These are phyloP conservation scores for Acephala macrosclerotiorum DNA, from an alignment of 2,329 filamentous ascomycete genomes.

Conservation along the genomic window DNA sequence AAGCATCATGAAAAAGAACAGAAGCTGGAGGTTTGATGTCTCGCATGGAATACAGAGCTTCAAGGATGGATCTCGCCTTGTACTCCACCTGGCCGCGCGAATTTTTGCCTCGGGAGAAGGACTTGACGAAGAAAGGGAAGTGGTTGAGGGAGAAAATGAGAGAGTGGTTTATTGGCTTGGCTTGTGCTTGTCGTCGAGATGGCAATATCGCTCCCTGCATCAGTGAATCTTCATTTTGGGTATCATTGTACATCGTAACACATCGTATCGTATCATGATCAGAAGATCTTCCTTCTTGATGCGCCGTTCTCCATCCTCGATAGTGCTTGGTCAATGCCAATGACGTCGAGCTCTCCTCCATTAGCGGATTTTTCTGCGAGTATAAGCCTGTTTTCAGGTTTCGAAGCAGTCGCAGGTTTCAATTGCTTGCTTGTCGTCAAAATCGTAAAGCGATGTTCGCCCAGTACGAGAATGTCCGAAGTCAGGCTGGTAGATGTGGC, in stretches of 20 bases:
- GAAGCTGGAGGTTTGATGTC: slow-evolving; percentile 54
- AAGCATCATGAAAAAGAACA: slow-evolving; percentile 1
- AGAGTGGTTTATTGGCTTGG: not conserved
- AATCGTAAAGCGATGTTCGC: slow-evolving; percentile 43
- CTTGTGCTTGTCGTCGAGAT: not conserved
- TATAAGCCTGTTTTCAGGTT: slow-evolving; percentile 28
- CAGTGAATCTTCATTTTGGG: slow-evolving; percentile 14
- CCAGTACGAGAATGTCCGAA: slow-evolving; percentile 42
- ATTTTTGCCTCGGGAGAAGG: slow-evolving; percentile 36
- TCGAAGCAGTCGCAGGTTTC: slow-evolving; percentile 15
- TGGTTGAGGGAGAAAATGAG: not conserved
- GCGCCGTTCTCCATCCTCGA: slow-evolving; percentile 56
- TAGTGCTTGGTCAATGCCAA: slow-evolving; percentile 69
- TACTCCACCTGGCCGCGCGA: slow-evolving; percentile 79
- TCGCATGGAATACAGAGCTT: slow-evolving; percentile 79
- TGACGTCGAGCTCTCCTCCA: slow-evolving; percentile 59
- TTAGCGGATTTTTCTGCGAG: slow-evolving; percentile 35
- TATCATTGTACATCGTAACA: slow-evolving; percentile 31
- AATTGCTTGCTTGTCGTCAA: slow-evolving; percentile 31
- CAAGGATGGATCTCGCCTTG: slow-evolving; percentile 79
- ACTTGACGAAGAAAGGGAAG: not conserved
- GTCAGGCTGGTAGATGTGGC: slow-evolving; percentile 24
- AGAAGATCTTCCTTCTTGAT: slow-evolving; percentile 33
- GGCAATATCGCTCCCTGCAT: slow-evolving; percentile 5
- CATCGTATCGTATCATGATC: slow-evolving; percentile 19